phyloP scores from a whole-genome alignment of 1,139 yeast species.

The Pichia inconspicua region DNA sequence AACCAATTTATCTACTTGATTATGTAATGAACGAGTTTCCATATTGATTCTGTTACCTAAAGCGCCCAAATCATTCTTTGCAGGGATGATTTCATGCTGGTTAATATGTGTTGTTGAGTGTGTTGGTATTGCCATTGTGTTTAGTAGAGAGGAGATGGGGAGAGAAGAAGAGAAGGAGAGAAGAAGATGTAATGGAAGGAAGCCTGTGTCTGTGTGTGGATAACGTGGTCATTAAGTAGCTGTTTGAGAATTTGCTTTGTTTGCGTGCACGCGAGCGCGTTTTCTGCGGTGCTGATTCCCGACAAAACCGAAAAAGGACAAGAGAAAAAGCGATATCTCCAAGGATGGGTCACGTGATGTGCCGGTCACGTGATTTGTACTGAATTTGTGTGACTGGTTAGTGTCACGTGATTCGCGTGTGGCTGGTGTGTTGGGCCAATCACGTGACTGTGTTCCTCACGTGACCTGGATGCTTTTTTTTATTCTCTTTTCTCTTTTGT shows the following conservation, averaged over 20 bases:
- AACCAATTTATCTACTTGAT: slow-evolving; percentile 61
- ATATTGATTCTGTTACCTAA: slow-evolving; percentile 71
- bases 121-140: slow-evolving; percentile 10
- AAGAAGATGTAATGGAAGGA: background rate
- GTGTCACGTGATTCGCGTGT: too few relatives aligned
- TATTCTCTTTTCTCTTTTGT: too few relatives aligned
- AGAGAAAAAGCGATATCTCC: background rate
- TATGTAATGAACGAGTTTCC: slow-evolving; percentile 60
- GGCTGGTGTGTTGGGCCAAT: too few relatives aligned
- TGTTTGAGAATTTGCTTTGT: background rate
- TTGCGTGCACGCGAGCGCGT: background rate
- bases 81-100: slow-evolving; percentile 60
- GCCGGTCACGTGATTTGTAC: background rate
- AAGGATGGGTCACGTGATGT: background rate
- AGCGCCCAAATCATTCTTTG: slow-evolving; percentile 70
- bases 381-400: too few relatives aligned
- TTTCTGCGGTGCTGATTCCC: slow-evolving; percentile 14
- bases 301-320: background rate
- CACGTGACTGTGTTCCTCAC: too few relatives aligned
- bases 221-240: background rate
- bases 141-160: background rate
- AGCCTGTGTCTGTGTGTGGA: background rate
- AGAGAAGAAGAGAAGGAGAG: background rate
- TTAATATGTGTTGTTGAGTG: slow-evolving; percentile 14
- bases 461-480: too few relatives aligned